Evolutionary conservation across 2,329 filamentous ascomycete species (phyloP).

Genomic region (Xylaria arbuscula): DNA sequence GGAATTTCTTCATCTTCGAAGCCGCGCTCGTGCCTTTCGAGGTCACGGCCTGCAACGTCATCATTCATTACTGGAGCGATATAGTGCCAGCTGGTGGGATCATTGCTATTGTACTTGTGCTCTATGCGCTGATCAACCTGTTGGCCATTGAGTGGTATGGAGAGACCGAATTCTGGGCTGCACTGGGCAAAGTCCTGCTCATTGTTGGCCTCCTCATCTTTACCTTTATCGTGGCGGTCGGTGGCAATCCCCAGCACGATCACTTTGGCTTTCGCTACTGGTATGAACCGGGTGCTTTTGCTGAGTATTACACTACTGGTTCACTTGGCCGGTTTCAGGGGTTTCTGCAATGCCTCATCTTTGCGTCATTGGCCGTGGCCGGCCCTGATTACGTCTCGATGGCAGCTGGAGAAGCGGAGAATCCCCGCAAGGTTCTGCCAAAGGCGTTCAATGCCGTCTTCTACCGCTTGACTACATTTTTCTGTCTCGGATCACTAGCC

Average conservation of each 20-base stretch:
- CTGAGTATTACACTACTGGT: conserved; percentile 71
- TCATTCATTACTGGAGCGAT: conserved; percentile 73
- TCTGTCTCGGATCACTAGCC: conserved; percentile 77
- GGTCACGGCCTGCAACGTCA: conserved; percentile 71
- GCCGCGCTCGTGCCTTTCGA: conserved; percentile 75
- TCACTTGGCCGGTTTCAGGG: conserved; percentile 78
- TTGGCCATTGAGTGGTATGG: conserved; percentile 80
- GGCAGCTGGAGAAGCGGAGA: conserved; percentile 76
- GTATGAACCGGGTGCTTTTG: conserved; percentile 76
- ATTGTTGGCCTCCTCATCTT: conserved; percentile 78
- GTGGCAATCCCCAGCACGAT: conserved; percentile 79
- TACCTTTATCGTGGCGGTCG: conserved; percentile 85
- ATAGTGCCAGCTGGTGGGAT: conserved; percentile 68
- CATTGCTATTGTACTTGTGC: conserved; percentile 68
- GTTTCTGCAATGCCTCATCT: conserved; percentile 79
- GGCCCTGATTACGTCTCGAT: conserved; percentile 70
- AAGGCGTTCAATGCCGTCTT: conserved; percentile 83
- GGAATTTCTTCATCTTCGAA: conserved; percentile 80
- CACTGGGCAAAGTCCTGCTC: conserved; percentile 77
- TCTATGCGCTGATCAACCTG: conserved; percentile 71
- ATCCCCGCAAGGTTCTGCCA: conserved; percentile 76
- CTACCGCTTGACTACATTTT: conserved; percentile 80
- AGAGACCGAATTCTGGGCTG: conserved; percentile 80
- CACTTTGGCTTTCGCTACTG: conserved; percentile 78
- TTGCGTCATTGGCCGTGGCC: conserved; percentile 73